Base-by-base conservation (phyloP, 2,329 filamentous ascomycete genomes). In the Emmonsia crescens region DNA sequence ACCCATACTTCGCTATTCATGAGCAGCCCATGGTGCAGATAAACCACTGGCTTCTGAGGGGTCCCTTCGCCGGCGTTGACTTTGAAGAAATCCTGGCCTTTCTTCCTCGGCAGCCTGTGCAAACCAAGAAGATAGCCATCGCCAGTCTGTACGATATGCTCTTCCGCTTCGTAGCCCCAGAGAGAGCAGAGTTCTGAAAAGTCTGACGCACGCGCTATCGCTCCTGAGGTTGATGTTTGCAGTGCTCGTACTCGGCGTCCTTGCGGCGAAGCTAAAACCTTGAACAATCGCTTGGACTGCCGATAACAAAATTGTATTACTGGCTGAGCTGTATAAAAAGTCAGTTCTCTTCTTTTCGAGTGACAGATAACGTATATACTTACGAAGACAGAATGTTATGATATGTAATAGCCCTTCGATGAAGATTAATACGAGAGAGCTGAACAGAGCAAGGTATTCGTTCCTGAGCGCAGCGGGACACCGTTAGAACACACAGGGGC, bases 1-100 rank as follows among this genome's bases (percentile, higher is more conserved):
- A 97, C 90, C 94, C 94, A 99, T 40, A 99, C 93, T 75, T 99
- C 94, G 68, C 91, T 96, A 76, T 96, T 97, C 94, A 99, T 99
- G 71, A 99, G 83, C 62, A 99, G 82, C 9, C 93, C 94, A 75
- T 99, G 94, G 71, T 99, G 94, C 65, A 99, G 79, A 73, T 97
- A 99, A 6, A 94, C 86, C 57, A 97, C 89, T 68, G 87, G 89
- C 78, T 96, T 96, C 75, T 82, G 83, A 33, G 89, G 68, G 69
- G 86, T 87, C 42, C 82, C 80, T 0, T 81, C 80, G 0, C 80
- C 78, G 0, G 88, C 88, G 72, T 96, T 96, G 68, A 96, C 88
- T 65, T 84, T 84, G 24, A 46, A 27, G 40, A 46, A 57, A 19
- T 4, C 60, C 81, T 77, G n/a, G 85, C 84, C 71, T 94, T 85